Evolutionary conservation across 2,329 filamentous ascomycete species (phyloP).

Genomic region (Ceratocystis ficicola): DNA sequence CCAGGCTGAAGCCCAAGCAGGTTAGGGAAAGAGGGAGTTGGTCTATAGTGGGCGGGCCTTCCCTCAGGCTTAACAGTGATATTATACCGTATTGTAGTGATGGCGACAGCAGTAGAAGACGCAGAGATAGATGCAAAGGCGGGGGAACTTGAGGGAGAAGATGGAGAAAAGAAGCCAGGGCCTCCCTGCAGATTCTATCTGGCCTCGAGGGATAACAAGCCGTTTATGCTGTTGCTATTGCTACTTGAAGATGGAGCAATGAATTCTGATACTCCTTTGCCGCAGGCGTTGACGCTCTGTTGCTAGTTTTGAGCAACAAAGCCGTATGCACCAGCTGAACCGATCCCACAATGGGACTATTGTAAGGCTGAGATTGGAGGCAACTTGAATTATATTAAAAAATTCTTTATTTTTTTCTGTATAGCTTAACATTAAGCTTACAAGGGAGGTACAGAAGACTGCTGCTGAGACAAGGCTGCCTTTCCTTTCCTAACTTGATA

Average conservation of each 20-base stretch:
- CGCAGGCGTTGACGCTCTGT: neutral
- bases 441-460: too few species aligned
- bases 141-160: slow-evolving; percentile 7
- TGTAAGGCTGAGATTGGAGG: too few species aligned
- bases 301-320: neutral
- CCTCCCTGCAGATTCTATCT: slow-evolving; percentile 10
- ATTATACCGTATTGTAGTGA: slow-evolving; percentile 7
- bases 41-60: slow-evolving; percentile 13
- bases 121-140: slow-evolving; percentile 7
- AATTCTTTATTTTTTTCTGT: too few species aligned
- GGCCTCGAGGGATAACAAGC: neutral
- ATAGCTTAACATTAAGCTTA: too few species aligned
- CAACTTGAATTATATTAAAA: too few species aligned
- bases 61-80: slow-evolving; percentile 3
- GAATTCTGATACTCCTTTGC: neutral
- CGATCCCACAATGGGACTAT: too few species aligned
- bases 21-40: slow-evolving; percentile 33
- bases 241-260: neutral
- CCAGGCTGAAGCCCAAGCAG: slow-evolving; percentile 50
- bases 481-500: too few species aligned
- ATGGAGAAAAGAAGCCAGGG: slow-evolving; percentile 9
- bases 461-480: too few species aligned
- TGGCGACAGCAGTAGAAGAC: neutral
- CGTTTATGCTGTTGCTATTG: neutral
- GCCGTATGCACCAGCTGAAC: too few species aligned